Conservation (phyloP, 176 grass and related monocot species). For the Hsuehochloa calcarea region DNA sequence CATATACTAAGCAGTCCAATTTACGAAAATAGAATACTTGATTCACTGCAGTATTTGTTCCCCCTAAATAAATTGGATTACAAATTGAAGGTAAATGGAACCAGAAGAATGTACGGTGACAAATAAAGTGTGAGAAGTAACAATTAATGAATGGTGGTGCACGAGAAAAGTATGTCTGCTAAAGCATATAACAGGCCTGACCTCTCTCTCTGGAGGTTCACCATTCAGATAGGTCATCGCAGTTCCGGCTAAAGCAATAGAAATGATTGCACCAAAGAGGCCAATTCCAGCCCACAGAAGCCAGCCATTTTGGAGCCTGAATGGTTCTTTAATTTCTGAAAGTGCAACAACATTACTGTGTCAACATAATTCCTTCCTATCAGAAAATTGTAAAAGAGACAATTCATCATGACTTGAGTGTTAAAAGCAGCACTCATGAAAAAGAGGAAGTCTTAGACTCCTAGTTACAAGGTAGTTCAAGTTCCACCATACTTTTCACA, state of each 20-base stretch:
- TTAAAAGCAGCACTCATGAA: conserved; percentile 5
- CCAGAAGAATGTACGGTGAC: not conserved
- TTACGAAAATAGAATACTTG: not conserved
- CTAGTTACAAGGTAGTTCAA: conserved; percentile 2
- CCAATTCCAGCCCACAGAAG: conserved; percentile 85
- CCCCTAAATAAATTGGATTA: not conserved
- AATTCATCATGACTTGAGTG: not conserved
- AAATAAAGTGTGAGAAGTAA: not conserved
- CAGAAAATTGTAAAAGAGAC: not conserved
- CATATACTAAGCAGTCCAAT: not conserved
- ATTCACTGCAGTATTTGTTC: conserved; percentile 3
- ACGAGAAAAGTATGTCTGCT: conserved; percentile 1
- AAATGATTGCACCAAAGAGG: conserved; percentile 64
- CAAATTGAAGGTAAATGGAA: not conserved
- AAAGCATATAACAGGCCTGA: conserved; percentile 31
- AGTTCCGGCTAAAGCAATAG: conserved; percentile 70
- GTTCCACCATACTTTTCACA: not conserved
- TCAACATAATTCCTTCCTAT: conserved; percentile 11
- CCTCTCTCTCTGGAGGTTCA: conserved; percentile 84
- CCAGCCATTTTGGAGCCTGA: conserved; percentile 84
- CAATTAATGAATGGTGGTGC: not conserved
- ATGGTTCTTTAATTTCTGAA: conserved; percentile 86
- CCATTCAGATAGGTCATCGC: conserved; percentile 68
- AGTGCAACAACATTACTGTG: not conserved
- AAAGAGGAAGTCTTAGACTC: not conserved